phyloP scores from a whole-genome alignment of 768 basidiomycete genomes.

The Boletus bicolor region DNA sequence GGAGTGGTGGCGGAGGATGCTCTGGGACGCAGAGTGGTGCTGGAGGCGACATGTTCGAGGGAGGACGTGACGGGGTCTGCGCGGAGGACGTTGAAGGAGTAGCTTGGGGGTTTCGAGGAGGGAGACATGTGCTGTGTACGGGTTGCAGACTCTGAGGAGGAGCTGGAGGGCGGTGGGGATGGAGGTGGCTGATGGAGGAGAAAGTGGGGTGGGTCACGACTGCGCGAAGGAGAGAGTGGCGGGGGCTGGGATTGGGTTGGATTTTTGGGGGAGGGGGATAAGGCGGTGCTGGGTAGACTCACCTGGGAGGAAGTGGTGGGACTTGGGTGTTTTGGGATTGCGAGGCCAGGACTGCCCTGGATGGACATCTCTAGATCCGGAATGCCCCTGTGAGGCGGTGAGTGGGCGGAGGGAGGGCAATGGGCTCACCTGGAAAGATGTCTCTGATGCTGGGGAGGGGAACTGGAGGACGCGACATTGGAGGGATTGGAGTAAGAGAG shows the following conservation, averaged over 20 bases:
- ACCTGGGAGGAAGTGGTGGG: slow-evolving; percentile 4
- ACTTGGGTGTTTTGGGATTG: background rate
- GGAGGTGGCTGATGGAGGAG: slow-evolving; percentile 15
- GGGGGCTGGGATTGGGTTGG: background rate
- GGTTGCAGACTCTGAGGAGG: slow-evolving; percentile 28
- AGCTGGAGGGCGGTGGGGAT: slow-evolving; percentile 27
- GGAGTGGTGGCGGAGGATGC: slow-evolving; percentile 13
- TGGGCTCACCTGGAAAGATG: slow-evolving; percentile 49
- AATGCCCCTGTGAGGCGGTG: slow-evolving; percentile 6
- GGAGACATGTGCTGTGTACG: slow-evolving; percentile 16
- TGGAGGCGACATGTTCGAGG: slow-evolving; percentile 44
- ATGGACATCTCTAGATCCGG: slow-evolving; percentile 23
- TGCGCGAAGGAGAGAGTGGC: background rate
- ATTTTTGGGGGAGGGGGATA: background rate
- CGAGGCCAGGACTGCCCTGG: background rate
- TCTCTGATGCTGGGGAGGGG: slow-evolving; percentile 51
- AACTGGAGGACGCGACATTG: slow-evolving; percentile 27
- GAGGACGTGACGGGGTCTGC: slow-evolving; percentile 41
- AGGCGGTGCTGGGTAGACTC: slow-evolving; percentile 2
- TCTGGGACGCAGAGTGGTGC: slow-evolving; percentile 37
- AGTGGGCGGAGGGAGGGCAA: background rate
- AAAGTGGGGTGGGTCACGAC: background rate
- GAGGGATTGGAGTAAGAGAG: background rate
- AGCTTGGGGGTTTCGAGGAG: slow-evolving; percentile 17
- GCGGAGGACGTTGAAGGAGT: slow-evolving; percentile 45